Conservation (phyloP, 768 basidiomycete species). For the Multifurca ochricompacta region DNA sequence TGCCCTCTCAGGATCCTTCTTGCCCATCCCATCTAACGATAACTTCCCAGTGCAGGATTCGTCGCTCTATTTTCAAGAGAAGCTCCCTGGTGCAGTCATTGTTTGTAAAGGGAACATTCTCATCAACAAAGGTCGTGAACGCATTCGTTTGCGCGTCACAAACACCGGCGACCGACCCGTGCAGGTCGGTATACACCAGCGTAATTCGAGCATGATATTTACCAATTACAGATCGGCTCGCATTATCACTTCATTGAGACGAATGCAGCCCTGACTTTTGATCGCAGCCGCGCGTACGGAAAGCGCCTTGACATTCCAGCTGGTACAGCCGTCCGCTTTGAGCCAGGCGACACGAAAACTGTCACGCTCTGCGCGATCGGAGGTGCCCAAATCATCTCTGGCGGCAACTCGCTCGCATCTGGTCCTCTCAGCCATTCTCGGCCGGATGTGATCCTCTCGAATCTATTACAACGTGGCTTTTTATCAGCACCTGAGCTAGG, state of each 20-base stretch:
- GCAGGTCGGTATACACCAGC: conserved; percentile 45
- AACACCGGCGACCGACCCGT: conserved; percentile 93
- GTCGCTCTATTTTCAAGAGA: conserved; percentile 42
- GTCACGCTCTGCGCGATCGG: conserved; percentile 75
- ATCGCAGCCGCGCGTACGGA: conserved; percentile 72
- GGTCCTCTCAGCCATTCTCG: conserved; percentile 40
- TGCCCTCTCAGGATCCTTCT: conserved; percentile 93
- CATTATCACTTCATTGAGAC: conserved; percentile 94
- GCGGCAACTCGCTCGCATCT: conserved; percentile 69
- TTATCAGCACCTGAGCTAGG: conserved; percentile 61
- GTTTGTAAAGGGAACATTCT: conserved; percentile 55
- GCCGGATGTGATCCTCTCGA: conserved; percentile 40
- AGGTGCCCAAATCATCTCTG: conserved; percentile 62
- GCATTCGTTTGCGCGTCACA: conserved; percentile 66
- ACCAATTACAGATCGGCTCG: conserved; percentile 62
- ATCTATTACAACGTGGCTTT: conserved; percentile 56
- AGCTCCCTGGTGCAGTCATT: conserved; percentile 70
- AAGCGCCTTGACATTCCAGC: conserved; percentile 88
- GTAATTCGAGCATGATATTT: neutral
- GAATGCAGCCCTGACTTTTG: conserved; percentile 73
- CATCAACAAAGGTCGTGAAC: conserved; percentile 68
- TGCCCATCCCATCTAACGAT: conserved; percentile 65
- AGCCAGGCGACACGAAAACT: conserved; percentile 84
- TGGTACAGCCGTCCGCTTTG: conserved; percentile 94
- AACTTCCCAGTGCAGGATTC: conserved; percentile 53